A percentile compares a stretch with the other conserved stretches of the same genome.
Evolutionary conservation across 1,139 yeast genomes (phyloP).

Genomic region (Yamadazyma epiphylla): DNA sequence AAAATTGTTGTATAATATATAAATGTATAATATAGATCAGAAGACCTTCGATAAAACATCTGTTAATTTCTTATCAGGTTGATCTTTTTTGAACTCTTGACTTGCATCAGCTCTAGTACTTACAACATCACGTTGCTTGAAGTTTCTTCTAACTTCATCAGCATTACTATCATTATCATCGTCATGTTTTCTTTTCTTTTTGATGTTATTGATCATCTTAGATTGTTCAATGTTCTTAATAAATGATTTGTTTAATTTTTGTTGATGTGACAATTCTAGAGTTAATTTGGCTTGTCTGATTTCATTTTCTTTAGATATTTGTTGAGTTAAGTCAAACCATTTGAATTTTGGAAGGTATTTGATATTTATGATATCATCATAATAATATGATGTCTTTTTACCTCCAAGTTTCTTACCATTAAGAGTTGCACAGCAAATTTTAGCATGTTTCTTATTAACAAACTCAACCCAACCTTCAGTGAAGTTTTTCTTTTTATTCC

Average conservation of each 20-base stretch:
- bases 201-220: constrained; percentile 71
- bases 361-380: constrained; percentile 89
- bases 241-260: constrained; percentile 78
- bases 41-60: constrained; percentile 41
- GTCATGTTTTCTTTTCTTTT: constrained; percentile 26
- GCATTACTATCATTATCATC: constrained; percentile 17
- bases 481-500: constrained; percentile 85
- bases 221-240: constrained; percentile 82
- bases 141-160: constrained; percentile 45
- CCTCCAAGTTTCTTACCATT: constrained; percentile 93
- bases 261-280: constrained; percentile 86
- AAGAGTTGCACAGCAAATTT: constrained; percentile 77
- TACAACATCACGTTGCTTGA: constrained; percentile 61
- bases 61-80: constrained; percentile 40
- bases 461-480: constrained; percentile 99
- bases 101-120: constrained; percentile 66
- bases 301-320: constrained; percentile 87
- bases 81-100: constrained; percentile 41
- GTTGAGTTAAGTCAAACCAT: constrained; percentile 93
- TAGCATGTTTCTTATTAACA: constrained; percentile 77
- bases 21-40: constrained; percentile 8
- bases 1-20: constrained; percentile 3
- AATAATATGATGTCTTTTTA: constrained; percentile 84
- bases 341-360: constrained; percentile 89
- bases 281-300: constrained; percentile 82